A percentile compares a stretch with the other conserved stretches of the same genome.
These are phyloP conservation scores for Paramecium tetraurelia DNA, from an alignment of 73 alveolate genomes.

Conservation along the genomic window DNA sequence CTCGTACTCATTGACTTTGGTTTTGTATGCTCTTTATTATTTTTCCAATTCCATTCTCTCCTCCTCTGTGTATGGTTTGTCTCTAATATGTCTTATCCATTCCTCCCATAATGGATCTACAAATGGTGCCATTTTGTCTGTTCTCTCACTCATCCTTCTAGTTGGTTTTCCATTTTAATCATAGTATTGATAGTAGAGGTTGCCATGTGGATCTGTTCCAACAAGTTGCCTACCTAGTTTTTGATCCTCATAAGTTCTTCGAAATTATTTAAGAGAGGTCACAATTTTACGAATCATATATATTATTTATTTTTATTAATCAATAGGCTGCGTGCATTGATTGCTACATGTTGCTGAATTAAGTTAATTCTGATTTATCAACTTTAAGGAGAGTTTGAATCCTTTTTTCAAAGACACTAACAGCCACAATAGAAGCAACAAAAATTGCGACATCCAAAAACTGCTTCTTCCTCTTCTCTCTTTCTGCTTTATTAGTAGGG, in stretches of 20 bases:
- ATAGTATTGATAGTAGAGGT: not conserved
- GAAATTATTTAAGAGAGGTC: conserved; percentile 21
- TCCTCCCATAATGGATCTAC: conserved; percentile 41
- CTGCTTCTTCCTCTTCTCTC: conserved; percentile 30
- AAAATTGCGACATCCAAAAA: not conserved
- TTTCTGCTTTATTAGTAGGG: conserved; percentile 41
- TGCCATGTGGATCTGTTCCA: conserved; percentile 10
- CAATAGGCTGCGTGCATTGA: conserved; percentile 20
- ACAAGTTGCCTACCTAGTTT: conserved; percentile 23
- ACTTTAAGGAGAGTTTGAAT: conserved; percentile 14
- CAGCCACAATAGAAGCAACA: conserved; percentile 22
- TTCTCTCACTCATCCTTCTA: not conserved
- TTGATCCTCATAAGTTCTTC: not conserved
- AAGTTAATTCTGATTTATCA: conserved; percentile 44
- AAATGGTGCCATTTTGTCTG: not conserved
- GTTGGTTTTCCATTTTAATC: not conserved
- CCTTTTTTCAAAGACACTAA: conserved; percentile 31
- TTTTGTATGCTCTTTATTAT: not conserved
- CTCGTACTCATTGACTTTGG: not conserved
- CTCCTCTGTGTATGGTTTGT: conserved; percentile 22
- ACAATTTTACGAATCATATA: conserved; percentile 38
- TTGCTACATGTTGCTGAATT: conserved; percentile 22
- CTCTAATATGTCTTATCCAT: not conserved
- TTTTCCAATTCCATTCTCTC: not conserved
- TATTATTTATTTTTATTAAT: not conserved